A percentile compares a stretch with the other conserved stretches of the same genome.
Evolutionary conservation across 768 basidiomycete genomes (phyloP).

Genomic region (Infundibulicybe gibba): DNA sequence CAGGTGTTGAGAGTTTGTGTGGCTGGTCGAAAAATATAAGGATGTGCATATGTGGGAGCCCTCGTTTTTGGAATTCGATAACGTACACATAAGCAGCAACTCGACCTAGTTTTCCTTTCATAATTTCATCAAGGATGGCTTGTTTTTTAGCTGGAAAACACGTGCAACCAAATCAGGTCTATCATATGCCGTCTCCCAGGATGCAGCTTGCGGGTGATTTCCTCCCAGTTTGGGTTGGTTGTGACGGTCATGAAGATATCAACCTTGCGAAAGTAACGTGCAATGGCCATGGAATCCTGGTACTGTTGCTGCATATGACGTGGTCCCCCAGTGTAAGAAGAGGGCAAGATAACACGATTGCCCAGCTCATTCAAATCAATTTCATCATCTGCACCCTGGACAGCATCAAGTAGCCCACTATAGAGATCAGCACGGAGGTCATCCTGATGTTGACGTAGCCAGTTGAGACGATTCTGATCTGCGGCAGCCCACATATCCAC

Average conservation of each 20-base stretch:
- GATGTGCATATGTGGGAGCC: slow-evolving; percentile 52
- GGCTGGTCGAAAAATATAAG: slow-evolving; percentile 35
- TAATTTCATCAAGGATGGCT: slow-evolving; percentile 32
- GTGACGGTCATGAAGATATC: slow-evolving; percentile 47
- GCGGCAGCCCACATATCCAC: slow-evolving; percentile 33
- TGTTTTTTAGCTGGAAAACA: slow-evolving; percentile 44
- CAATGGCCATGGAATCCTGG: slow-evolving; percentile 40
- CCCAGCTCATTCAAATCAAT: slow-evolving; percentile 22
- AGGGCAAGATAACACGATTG: slow-evolving; percentile 27
- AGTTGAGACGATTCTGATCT: slow-evolving; percentile 30
- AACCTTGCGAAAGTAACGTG: slow-evolving; percentile 20
- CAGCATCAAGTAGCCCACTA: slow-evolving; percentile 23
- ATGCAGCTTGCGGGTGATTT: slow-evolving; percentile 30
- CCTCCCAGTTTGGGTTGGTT: slow-evolving; percentile 38
- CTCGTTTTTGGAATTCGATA: slow-evolving; percentile 57
- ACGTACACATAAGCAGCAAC: slow-evolving; percentile 42
- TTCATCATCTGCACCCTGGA: slow-evolving; percentile 13
- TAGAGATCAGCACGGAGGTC: slow-evolving; percentile 27
- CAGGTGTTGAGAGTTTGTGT: slow-evolving; percentile 27
- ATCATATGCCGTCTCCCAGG: slow-evolving; percentile 34
- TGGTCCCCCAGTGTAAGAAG: slow-evolving; percentile 29
- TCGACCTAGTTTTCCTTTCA: no score
- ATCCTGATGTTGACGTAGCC: slow-evolving; percentile 21
- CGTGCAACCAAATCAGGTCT: slow-evolving; percentile 42
- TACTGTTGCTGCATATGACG: slow-evolving; percentile 32